phyloP scores from a whole-genome alignment of 148 eudicot genomes.

The Pouteria glomerata region DNA sequence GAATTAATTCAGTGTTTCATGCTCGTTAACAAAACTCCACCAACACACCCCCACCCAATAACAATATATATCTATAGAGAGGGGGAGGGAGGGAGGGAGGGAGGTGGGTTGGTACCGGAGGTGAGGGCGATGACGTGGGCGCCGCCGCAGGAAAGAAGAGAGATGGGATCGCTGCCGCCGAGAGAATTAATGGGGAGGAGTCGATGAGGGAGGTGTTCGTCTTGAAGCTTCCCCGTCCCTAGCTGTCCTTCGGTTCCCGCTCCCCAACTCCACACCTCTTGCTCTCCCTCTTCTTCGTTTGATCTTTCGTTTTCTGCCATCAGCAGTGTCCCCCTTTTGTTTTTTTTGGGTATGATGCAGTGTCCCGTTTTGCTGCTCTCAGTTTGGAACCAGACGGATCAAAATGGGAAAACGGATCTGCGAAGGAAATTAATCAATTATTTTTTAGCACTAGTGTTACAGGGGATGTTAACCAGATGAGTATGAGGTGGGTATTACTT shows the following conservation, averaged over 20 bases:
- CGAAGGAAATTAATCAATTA: too few relatives aligned
- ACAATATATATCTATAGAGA: too few relatives aligned
- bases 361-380: too few relatives aligned
- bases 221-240: slow-evolving; percentile 51
- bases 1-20: background rate
- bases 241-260: slow-evolving; percentile 96
- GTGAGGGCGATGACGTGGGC: slow-evolving; percentile 86
- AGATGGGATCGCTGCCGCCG: slow-evolving; percentile 29
- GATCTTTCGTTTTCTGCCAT: background rate
- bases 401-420: too few relatives aligned
- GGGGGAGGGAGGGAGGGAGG: too few relatives aligned
- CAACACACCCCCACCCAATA: background rate
- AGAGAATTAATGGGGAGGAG: slow-evolving; percentile 29
- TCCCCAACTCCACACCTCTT: slow-evolving; percentile 86
- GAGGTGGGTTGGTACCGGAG: slow-evolving; percentile 48
- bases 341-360: too few relatives aligned
- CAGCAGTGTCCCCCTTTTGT: too few relatives aligned
- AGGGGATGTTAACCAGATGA: too few relatives aligned
- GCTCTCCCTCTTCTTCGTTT: slow-evolving; percentile 10
- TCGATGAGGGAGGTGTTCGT: slow-evolving; percentile 53
- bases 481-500: too few relatives aligned
- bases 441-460: too few relatives aligned
- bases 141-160: slow-evolving; percentile 79
- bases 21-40: background rate
- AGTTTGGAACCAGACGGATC: too few relatives aligned